phyloP scores from a whole-genome alignment of 371 early-diverging fungal species.

The Mucor mucedo region DNA sequence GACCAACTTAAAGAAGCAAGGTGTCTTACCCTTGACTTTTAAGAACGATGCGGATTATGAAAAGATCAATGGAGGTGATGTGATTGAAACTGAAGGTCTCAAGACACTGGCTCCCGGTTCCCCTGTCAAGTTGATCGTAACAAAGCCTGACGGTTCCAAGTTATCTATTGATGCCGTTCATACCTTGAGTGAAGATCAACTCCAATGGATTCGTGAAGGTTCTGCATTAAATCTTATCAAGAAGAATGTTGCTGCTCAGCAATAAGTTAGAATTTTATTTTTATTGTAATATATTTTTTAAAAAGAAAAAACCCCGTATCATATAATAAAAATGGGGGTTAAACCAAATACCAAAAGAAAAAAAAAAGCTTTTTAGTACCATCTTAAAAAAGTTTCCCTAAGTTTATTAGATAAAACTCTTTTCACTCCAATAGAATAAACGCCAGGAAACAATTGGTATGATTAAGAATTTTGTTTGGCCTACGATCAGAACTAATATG shows the following conservation, averaged over 20 bases:
- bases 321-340: too few relatives aligned
- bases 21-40: conserved; percentile 93
- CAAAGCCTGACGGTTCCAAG: conserved; percentile 62
- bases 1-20: conserved; percentile 98
- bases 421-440: too few relatives aligned
- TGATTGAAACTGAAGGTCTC: conserved; percentile 82
- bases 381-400: too few relatives aligned
- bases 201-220: conserved; percentile 94
- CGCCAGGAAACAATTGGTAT: too few relatives aligned
- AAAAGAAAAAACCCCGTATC: too few relatives aligned
- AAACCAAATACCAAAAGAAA: too few relatives aligned
- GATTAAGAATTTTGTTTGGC: too few relatives aligned
- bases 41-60: conserved; percentile 84
- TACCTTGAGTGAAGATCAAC: conserved; percentile 92
- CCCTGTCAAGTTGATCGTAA: conserved; percentile 59
- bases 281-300: neutral
- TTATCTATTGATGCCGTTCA: conserved; percentile 73
- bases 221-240: conserved; percentile 83
- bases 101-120: conserved; percentile 66
- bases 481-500: too few relatives aligned
- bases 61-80: conserved; percentile 76
- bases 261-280: neutral
- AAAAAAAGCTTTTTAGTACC: too few relatives aligned
- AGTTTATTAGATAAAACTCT: too few relatives aligned
- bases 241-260: conserved; percentile 11